Percentiles rank a stretch among this genome's conserved stretches.
Evolutionary conservation across 192 early-diverging fungal genomes (phyloP).

Genomic region (Backusella australiensis): DNA sequence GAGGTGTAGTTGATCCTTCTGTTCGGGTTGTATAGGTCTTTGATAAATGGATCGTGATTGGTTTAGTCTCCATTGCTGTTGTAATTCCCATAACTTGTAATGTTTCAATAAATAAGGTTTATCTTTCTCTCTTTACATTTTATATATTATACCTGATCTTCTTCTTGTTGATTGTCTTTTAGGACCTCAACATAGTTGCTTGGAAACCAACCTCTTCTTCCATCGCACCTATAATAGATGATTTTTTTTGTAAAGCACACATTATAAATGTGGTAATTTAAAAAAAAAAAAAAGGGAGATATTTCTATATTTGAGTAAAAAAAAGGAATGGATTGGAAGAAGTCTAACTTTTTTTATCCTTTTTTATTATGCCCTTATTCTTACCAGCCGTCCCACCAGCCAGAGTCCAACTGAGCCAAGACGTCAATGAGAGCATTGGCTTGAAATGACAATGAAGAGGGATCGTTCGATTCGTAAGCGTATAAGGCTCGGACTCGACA

Average conservation of each 20-base stretch:
- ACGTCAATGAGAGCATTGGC: slow-evolving; percentile 89
- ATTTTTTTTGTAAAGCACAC: no score
- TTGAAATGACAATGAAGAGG: slow-evolving; percentile 78
- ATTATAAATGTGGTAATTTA: no score
- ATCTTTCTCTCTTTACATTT: background rate
- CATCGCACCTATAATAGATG: slow-evolving; percentile 45
- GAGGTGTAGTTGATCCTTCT: background rate
- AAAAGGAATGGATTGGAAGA: background rate
- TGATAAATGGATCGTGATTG: background rate
- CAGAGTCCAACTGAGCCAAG: slow-evolving; percentile 83
- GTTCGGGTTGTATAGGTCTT: background rate
- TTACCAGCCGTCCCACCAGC: slow-evolving; percentile 96
- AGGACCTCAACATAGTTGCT: slow-evolving; percentile 78
- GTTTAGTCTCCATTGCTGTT: slow-evolving; percentile 9
- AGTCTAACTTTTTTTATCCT: background rate
- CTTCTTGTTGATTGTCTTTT: background rate
- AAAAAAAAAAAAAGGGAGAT: background rate
- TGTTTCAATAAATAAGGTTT: background rate
- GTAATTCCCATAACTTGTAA: slow-evolving; percentile 9
- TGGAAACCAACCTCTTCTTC: slow-evolving; percentile 87
- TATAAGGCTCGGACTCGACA: slow-evolving; percentile 71
- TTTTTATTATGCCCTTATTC: slow-evolving; percentile 17
- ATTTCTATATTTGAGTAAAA: background rate
- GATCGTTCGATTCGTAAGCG: slow-evolving; percentile 79
- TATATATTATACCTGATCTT: background rate